Base-by-base conservation (phyloP, 768 basidiomycete species). In the Panaeolus papilionaceus region DNA sequence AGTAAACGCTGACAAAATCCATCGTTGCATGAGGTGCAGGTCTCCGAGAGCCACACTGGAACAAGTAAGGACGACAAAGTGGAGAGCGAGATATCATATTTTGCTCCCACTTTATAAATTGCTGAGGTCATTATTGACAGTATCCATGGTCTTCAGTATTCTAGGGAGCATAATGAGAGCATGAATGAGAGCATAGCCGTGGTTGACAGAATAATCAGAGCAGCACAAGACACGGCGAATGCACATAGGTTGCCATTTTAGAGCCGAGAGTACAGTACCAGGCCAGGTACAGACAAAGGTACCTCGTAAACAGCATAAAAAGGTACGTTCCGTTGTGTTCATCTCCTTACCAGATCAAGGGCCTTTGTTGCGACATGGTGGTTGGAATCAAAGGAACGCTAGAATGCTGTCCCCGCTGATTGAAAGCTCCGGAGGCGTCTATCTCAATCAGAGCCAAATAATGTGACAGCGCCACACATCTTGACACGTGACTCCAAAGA, bases 201-300 rank as follows among this genome's bases (percentile, higher is more conserved):
- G 54, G 14, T 58, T 58, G 54, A 63, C 62, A 45, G 44, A 28
- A 40, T 42, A 63, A 63, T 63, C 40, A 26, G 39, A 42, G 39
- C 40, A n/a, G 2, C 39, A 45, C 37, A 42, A 12, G 40, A 45
- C 62, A 63, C 26, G 23, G 33, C 40, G 23, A 37, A 63, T n/a
- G 39, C 39, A 58, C 28, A 58, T 28, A 28, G 26, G 28, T 42
- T 63, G 62, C 40, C 62, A 38, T 33, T 39, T 38, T 28, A 63
- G 16, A 7, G 6, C 39, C 39, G 38, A 38, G n/a, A 42, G 39
- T 1, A 16, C 28, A 12, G 14, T 33, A 58, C 16, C 6, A 28
- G 33, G 28, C 6, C 28, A 7, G 6, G 2, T 58, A 33, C 6
- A 37, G 12, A 28, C 54, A 58, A 37, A 58, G 14, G 33, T 5